Conservation (phyloP, 331 rosid genomes). For the Saraca asoca region DNA sequence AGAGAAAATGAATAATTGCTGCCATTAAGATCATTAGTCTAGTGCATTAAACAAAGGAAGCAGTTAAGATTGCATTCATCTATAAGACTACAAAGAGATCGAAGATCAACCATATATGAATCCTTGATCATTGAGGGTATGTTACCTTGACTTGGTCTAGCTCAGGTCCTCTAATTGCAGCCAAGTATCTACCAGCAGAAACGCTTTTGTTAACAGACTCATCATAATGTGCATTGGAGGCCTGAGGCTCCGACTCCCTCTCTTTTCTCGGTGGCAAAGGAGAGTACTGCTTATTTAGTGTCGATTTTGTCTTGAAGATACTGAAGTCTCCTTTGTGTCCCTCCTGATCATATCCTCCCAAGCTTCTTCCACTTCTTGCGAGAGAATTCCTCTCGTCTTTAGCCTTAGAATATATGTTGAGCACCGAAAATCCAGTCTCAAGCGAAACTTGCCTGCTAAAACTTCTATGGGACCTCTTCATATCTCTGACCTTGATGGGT, state of each 20-base stretch:
- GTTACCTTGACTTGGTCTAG: constrained; percentile 83
- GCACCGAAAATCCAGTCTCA: constrained; percentile 72
- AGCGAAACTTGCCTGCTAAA: constrained; percentile 70
- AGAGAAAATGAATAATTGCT: no score
- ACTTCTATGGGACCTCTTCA: constrained; percentile 43
- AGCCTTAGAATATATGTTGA: constrained; percentile 45
- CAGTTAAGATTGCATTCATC: background rate
- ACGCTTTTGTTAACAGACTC: constrained; percentile 65
- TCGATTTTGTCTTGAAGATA: constrained; percentile 68
- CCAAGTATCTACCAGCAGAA: constrained; percentile 81
- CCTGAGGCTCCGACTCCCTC: constrained; percentile 50
- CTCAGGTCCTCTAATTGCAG: constrained; percentile 90
- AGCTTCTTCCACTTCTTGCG: constrained; percentile 71
- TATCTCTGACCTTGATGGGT: constrained; percentile 37
- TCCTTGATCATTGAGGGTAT: background rate
- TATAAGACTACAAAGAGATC: background rate
- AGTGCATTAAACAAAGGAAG: background rate
- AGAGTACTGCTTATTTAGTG: constrained; percentile 71
- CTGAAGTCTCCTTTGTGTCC: constrained; percentile 65
- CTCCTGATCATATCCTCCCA: constrained; percentile 67
- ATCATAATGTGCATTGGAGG: constrained; percentile 38
- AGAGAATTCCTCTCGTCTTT: constrained; percentile 53
- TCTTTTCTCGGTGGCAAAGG: constrained; percentile 62
- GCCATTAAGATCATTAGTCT: no score
- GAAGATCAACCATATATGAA: background rate